These are phyloP conservation scores for Leccinum arenicola DNA, from an alignment of 768 basidiomycete genomes.

Conservation along the genomic window DNA sequence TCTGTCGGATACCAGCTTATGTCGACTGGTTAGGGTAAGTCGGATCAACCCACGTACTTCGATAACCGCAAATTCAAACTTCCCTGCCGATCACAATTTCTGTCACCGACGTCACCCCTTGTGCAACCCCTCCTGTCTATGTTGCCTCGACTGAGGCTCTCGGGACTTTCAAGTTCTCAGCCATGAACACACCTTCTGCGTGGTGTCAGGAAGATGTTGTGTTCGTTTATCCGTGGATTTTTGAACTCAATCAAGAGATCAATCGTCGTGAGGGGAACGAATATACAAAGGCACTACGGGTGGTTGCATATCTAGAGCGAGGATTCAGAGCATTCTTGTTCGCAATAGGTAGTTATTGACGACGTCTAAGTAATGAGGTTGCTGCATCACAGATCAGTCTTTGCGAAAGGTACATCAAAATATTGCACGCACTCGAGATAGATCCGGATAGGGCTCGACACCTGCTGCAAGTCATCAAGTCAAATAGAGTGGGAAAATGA, in stretches of 20 bases:
- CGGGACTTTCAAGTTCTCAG: neutral
- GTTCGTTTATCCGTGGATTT: conserved; percentile 12
- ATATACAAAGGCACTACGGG: too few relatives aligned
- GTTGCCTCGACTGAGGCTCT: neutral
- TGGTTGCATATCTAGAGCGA: too few relatives aligned
- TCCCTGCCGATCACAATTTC: too few relatives aligned
- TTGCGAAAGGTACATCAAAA: neutral
- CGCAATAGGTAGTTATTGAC: conserved; percentile 7
- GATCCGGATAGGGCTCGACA: neutral
- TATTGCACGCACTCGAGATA: neutral
- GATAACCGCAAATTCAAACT: too few relatives aligned
- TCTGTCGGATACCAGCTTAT: too few relatives aligned
- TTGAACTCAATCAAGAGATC: conserved; percentile 1
- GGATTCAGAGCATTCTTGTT: too few relatives aligned
- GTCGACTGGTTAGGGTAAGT: too few relatives aligned
- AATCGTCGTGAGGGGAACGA: neutral
- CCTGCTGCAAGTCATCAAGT: neutral
- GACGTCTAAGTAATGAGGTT: conserved; percentile 2
- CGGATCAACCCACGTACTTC: too few relatives aligned
- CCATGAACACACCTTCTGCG: neutral
- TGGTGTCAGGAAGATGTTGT: neutral
- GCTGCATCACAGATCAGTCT: neutral
- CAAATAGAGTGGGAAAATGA: too few relatives aligned
- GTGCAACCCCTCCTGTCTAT: too few relatives aligned
- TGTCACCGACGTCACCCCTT: too few relatives aligned